Base-by-base conservation (phyloP, 2,329 filamentous ascomycete genomes). In the Diaporthe amygdali region DNA sequence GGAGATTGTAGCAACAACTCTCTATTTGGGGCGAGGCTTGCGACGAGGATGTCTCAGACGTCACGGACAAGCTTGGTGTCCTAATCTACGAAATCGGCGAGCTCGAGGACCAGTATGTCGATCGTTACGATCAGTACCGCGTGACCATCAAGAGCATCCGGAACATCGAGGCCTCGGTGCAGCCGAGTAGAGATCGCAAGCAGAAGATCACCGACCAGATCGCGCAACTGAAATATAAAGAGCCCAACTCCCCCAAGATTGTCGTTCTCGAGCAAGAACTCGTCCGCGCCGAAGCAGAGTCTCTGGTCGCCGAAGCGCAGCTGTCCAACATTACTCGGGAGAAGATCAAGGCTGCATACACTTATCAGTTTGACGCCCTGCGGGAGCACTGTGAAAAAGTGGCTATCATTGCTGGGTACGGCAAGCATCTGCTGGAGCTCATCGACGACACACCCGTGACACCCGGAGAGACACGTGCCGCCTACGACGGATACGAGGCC, bases 171-270 rank as follows among this genome's bases (percentile, higher is more conserved):
- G 95, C 96, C 72, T 98, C 96, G 27, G 96, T 99, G 64, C 96
- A 99, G 85, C 96, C 96, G 70, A 98, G 95, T 87, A 91, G 96
- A 85, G 96, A 99, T 84, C 94, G 96, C 96, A 99, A 99, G 87
- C 96, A 98, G 83, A 99, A 98, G 86, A 98, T 99, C 80, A 97
- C 94, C 78, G 96, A 99, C 81, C 94, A 98, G 81, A 99, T 99
- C 78, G 96, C 96, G 64, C 96, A 98, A 83, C 90, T 99, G 78
- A 99, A 99, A 85, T 99, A 98, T 91, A 99, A 99, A 87, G 96
- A 99, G 84, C 96, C 96, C 76, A 97, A 97, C 86, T 98, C 95
- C 44, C 95, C 96, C 74, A 96, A 95, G 85, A 98, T 99, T 77
- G 95, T 98, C 71, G 95, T 99, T 49, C 92, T 99, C 69, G 96